Evolutionary conservation across 768 basidiomycete genomes (phyloP), one percentile per base, ranked within the genome.

Genomic region (Boletus coccyginus): DNA sequence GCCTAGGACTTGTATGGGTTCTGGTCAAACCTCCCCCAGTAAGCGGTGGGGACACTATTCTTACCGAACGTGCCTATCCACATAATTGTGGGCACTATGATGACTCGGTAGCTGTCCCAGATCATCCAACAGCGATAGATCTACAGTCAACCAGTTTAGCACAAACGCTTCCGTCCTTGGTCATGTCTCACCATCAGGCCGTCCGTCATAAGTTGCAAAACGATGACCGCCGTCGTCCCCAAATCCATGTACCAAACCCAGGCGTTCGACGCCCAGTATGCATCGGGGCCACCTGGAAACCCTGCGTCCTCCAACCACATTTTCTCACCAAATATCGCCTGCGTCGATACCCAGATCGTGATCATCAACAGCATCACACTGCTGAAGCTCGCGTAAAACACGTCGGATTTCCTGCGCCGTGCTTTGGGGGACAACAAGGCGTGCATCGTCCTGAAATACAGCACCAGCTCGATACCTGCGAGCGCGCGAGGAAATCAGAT

Each of bases 61-160:
- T 59, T 38, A 72, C 69, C 68, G 10, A 72, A 42, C 6, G 70
- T 64, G 16, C 35, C 44, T 4, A 62, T 1, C 68, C 70, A 70
- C 31, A 70, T 3, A 27, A 66, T 46, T 1, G 12, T 50, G 2
- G 70, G 69, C 7, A 64, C n/a, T 1, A 66, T 0, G 17, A 68
- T 38, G 2, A 66, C 48, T 24, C 56, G 52, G 43, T 50, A 42
- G 46, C 49, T 58, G 27, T 52, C 27, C 66, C 73, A 77, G 17
- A 78, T 60, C 31, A 73, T 61, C 36, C 57, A 73, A 55, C 72
- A 74, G n/a, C 75, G 74, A 52, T 75, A 70, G 33, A 78, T 66
- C 77, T 78, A 43, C 27, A 13, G 38, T 12, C 32, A n/a, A 17
- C 11, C 39, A 46, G 27, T 16, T 65, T 33, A 62, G 57, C n/a